Percentiles rank a stretch among this genome's conserved stretches.
Conservation (phyloP, 345 rosid species). For the Anacardium occidentale region DNA sequence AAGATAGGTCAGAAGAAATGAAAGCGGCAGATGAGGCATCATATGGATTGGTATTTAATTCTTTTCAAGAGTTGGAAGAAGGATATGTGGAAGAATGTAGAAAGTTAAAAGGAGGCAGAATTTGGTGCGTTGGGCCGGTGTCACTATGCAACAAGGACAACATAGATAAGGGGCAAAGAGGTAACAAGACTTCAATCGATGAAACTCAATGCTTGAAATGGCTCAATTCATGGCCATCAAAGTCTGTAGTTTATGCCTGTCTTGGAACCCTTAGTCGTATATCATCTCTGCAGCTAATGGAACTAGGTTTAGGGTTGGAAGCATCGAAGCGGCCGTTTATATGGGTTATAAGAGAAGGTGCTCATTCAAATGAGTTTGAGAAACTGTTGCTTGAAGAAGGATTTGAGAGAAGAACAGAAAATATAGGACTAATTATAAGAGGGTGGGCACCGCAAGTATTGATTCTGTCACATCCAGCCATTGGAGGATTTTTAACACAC, state of each 20-base stretch:
- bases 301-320: neutral
- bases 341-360: conserved; percentile 5
- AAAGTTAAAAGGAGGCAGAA: neutral
- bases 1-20: neutral
- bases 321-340: conserved; percentile 7
- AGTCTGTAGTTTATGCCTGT: conserved; percentile 10
- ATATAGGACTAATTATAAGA: neutral
- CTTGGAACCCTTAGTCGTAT: conserved; percentile 8
- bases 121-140: conserved; percentile 23
- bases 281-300: neutral
- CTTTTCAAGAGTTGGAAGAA: conserved; percentile 18
- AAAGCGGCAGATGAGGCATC: conserved; percentile 9
- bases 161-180: conserved; percentile 5
- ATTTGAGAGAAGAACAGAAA: neutral
- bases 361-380: neutral
- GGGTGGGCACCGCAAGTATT: conserved; percentile 11
- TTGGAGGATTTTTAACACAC: conserved; percentile 3
- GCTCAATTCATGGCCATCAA: conserved; percentile 12
- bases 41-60: conserved; percentile 9
- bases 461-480: conserved; percentile 8
- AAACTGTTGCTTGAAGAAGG: neutral
- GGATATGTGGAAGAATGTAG: neutral
- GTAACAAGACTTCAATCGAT: neutral
- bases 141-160: conserved; percentile 8
- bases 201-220: conserved; percentile 8